phyloP scores from a whole-genome alignment of 768 basidiomycete genomes.

The Rhodotorula paludigena region DNA sequence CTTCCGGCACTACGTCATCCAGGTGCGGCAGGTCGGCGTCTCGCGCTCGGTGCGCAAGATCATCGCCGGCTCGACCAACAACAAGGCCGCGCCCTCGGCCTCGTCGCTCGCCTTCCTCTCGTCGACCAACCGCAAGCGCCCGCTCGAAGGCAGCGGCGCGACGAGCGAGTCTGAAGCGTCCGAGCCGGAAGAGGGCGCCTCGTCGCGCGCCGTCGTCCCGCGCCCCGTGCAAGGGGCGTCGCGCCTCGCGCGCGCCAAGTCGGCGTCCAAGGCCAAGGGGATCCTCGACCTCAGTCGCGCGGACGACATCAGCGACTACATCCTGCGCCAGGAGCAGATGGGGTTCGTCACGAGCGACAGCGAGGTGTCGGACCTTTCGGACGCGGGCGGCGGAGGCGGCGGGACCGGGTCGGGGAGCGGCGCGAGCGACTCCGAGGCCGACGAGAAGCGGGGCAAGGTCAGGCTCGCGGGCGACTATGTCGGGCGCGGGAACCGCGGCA shows the following conservation, averaged over 20 bases:
- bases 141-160: slow-evolving; percentile 16
- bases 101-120: slow-evolving; percentile 25
- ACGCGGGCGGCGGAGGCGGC: slow-evolving; percentile 53
- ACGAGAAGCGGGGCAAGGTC: slow-evolving; percentile 57
- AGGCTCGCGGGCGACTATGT: slow-evolving; percentile 88
- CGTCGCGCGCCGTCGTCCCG: background rate
- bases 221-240: slow-evolving; percentile 11
- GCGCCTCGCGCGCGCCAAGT: no score
- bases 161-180: slow-evolving; percentile 38
- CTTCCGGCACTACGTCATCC: slow-evolving; percentile 89
- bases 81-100: slow-evolving; percentile 37
- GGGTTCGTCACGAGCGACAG: slow-evolving; percentile 50
- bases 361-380: slow-evolving; percentile 51
- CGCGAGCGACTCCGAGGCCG: slow-evolving; percentile 60
- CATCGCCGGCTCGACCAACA: slow-evolving; percentile 58
- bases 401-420: slow-evolving; percentile 59
- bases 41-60: slow-evolving; percentile 84
- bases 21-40: slow-evolving; percentile 88
- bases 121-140: slow-evolving; percentile 22
- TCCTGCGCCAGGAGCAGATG: slow-evolving; percentile 62
- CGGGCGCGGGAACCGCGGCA: slow-evolving; percentile 75
- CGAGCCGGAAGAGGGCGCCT: slow-evolving; percentile 9
- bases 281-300: slow-evolving; percentile 79
- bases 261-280: slow-evolving; percentile 38
- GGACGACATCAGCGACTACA: slow-evolving; percentile 90